Evolutionary conservation across 169 alveolate species (phyloP), one percentile per base, ranked within the genome.

Genomic region (Eimeria praecox): DNA sequence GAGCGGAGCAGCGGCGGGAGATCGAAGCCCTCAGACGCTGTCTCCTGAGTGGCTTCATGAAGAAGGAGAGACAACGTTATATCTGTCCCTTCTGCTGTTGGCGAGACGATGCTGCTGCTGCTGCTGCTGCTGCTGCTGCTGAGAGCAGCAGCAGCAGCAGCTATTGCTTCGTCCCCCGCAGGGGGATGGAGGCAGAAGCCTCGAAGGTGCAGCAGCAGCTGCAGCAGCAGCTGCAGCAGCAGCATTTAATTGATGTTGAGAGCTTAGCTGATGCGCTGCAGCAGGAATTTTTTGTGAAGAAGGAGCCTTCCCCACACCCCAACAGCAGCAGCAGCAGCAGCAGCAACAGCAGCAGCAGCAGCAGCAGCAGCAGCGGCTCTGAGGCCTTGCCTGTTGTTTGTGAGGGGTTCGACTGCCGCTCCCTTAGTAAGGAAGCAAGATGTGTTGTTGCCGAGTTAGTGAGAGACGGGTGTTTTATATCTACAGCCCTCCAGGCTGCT

Each of bases 191-290:
- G 52, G 75, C 75, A 14, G 56, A 83, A 56, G 91, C 91, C 20
- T n/a, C 64, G 75, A 49, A 30, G 5, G 54, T 83, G 91, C 91
- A 83, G 91, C 77, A 83, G 38, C 77, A 54, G 75, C 77, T 83
- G 91, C 91, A 83, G 91, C 77, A 83, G 38, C 77, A 54, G 75
- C 77, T 83, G 91, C 91, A 83, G 56, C 91, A 83, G 77, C 91
- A 49, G 91, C 91, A 83, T 3, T 20, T 49, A 49, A 83, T 83
- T 83, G 91, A 83, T 54, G 46, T 54, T 24, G 91, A 83, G 3
- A n/a, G 56, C 75, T 77, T 83, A 42, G 54, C 71, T n/a, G 91
- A 35, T 5, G 91, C 52, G 52, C 91, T 54, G 77, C 91, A 83
- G 77, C 91, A 83, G 77, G 54, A 30, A 16, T 54, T 49, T 54